Base-by-base conservation (phyloP, 192 early-diverging fungal species). In the Coemansia sp. region DNA sequence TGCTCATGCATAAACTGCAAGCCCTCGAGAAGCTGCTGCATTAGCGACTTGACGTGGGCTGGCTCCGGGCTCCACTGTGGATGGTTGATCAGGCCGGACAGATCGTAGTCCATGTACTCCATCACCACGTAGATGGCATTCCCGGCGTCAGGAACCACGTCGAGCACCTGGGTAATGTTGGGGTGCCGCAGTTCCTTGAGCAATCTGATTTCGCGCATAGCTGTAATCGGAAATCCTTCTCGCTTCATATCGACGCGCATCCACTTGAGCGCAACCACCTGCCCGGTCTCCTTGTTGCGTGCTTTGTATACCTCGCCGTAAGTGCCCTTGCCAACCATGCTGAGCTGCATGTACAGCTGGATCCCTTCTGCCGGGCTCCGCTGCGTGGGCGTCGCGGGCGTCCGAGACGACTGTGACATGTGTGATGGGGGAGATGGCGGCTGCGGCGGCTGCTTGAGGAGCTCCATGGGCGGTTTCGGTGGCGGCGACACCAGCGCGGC, bases 231-330 rank as follows among this genome's bases (percentile, higher is more conserved):
- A 64, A 92, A 91, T 72, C 89, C 89, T 53, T 92, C 90, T 41
- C 86, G 85, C 48, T 90, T 88, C 36, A 84, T 73, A 23, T 90
- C 86, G 75, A 92, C 84, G 36, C 88, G 83, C 72, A 92, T 88
- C 41, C 86, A 80, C 56, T 92, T 92, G 11, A 92, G 81, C 11
- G 90, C 90, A 11, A 92, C 89, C 17, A 87, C 61, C 50, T 80
- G 69, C 11, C 88, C 88, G 5, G 85, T 88, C 31, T 80, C 75
- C 46, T 79, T 73, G 61, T 90, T 85, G 31, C 71, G 74, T 9
- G 88, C 90, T 69, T 90, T 91, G 63, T 89, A 91, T 16, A 92
- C 90, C 54, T 90, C 91, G 42, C 90, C 89, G 46, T 91, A 91
- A 10, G 90, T 91, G 32, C 90, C 90, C 66, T 91, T 85, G 38